A percentile compares a stretch with the other conserved stretches of the same genome.
Conservation (phyloP, 2,329 filamentous ascomycete genomes). For the Cladosporium cucumerinum region DNA sequence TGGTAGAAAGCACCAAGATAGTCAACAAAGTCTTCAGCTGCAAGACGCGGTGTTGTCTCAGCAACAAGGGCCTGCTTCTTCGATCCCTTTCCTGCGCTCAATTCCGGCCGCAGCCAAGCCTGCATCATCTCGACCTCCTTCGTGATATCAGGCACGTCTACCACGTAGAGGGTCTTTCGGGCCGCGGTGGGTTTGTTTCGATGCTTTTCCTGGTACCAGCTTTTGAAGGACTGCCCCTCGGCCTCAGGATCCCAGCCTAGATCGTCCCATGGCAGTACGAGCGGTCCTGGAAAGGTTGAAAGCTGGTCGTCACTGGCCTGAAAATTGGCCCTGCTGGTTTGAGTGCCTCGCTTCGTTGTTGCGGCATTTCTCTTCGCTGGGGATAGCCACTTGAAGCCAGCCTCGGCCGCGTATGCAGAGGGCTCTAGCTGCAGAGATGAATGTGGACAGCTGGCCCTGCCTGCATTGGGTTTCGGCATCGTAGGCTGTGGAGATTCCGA, state of each 20-base stretch:
- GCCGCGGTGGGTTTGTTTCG: conserved; percentile 50
- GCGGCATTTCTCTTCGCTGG: background rate
- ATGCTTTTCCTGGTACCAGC: conserved; percentile 47
- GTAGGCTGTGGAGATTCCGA: background rate
- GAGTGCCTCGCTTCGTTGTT: background rate
- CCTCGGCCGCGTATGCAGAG: conserved; percentile 4
- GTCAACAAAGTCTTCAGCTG: conserved; percentile 35
- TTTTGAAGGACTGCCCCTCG: conserved; percentile 51
- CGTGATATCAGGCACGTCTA: conserved; percentile 43
- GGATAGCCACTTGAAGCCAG: conserved; percentile 3
- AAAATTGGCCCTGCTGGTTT: background rate
- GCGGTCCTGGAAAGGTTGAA: conserved; percentile 53
- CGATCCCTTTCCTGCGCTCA: conserved; percentile 12
- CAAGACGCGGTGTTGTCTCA: conserved; percentile 19
- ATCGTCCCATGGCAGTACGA: conserved; percentile 60
- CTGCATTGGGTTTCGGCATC: background rate
- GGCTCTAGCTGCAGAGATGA: background rate
- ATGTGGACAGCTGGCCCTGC: background rate
- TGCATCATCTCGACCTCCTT: conserved; percentile 39
- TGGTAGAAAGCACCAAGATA: conserved; percentile 55
- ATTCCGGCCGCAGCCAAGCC: conserved; percentile 41
- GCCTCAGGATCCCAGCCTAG: conserved; percentile 53
- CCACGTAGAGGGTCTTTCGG: conserved; percentile 55
- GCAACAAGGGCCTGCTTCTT: background rate
- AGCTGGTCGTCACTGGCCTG: background rate